Percentiles rank a stretch among this genome's conserved stretches.
phyloP scores from a whole-genome alignment of 2,329 filamentous ascomycete genomes.

The Aureobasidium sp. region DNA sequence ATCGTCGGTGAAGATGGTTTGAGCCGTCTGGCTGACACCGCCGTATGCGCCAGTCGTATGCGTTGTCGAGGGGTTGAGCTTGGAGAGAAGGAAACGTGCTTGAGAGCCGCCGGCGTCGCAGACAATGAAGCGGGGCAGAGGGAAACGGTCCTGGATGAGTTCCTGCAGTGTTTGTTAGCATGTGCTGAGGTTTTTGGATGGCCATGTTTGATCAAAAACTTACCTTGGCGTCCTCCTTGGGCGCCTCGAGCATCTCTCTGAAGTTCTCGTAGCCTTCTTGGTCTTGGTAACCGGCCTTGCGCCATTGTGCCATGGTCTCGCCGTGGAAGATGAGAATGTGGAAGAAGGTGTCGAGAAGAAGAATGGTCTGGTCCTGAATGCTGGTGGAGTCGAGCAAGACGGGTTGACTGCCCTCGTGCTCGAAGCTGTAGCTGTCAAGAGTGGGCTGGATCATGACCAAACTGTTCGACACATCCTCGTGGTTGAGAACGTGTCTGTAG shows the following conservation, averaged over 20 bases:
- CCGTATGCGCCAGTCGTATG: conserved; percentile 79
- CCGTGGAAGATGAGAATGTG: conserved; percentile 99
- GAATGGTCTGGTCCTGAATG: conserved; percentile 86
- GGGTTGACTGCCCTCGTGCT: conserved; percentile 84
- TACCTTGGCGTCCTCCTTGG: conserved; percentile 93
- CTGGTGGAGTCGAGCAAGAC: conserved; percentile 95
- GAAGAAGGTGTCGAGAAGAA: conserved; percentile 97
- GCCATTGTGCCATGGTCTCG: conserved; percentile 95
- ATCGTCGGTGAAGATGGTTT: conserved; percentile 98
- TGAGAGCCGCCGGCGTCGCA: conserved; percentile 98
- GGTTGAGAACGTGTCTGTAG: conserved; percentile 91
- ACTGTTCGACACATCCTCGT: conserved; percentile 94
- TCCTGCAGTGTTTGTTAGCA: conserved; percentile 47
- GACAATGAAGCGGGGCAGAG: conserved; percentile 95
- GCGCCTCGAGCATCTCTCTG: conserved; percentile 73
- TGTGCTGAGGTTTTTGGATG: too few species aligned
- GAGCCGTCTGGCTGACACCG: conserved; percentile 77
- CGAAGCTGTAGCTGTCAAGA: conserved; percentile 92
- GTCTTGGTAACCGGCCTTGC: conserved; percentile 94
- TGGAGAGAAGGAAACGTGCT: conserved; percentile 90
- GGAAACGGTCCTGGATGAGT: conserved; percentile 93
- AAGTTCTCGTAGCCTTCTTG: conserved; percentile 99
- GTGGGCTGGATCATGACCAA: conserved; percentile 99
- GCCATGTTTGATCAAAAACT: conserved; percentile 30
- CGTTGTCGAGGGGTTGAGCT: conserved; percentile 94